Conservation (phyloP, 176 grass and related monocot species). For the Oryza meridionalis region DNA sequence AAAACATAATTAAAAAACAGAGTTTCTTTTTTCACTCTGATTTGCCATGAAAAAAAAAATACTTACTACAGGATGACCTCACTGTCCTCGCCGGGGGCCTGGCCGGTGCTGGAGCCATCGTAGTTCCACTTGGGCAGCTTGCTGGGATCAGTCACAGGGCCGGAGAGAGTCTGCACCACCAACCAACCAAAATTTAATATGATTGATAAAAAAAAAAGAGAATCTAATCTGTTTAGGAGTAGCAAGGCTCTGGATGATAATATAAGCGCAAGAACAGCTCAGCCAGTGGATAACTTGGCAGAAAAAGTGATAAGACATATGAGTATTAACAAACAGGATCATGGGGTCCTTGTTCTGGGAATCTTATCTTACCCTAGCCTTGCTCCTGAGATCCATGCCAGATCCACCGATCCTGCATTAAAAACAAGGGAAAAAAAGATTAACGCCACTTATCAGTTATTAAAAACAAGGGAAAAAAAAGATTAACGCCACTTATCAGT, state of each 20-base stretch:
- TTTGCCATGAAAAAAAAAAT: conserved; percentile 20
- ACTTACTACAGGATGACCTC: conserved; percentile 99
- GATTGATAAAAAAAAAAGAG: conserved; percentile 6
- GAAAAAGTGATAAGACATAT: conserved; percentile 33
- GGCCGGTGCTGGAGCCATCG: conserved; percentile 97
- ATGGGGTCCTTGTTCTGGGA: conserved; percentile 27
- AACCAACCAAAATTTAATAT: conserved; percentile 13
- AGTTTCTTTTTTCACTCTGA: background rate
- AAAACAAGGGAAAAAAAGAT: background rate
- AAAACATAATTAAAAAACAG: background rate
- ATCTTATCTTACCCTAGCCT: conserved; percentile 80
- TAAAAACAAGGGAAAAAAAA: background rate
- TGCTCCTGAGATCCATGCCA: conserved; percentile 98
- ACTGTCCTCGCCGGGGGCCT: conserved; percentile 96
- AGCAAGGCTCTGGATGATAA: conserved; percentile 8
- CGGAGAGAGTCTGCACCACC: conserved; percentile 69
- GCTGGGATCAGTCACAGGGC: conserved; percentile 73
- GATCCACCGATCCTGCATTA: conserved; percentile 93
- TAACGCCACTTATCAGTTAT: background rate
- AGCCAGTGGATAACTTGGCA: conserved; percentile 35
- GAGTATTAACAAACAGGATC: conserved; percentile 21
- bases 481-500: no score
- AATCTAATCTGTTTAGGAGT: background rate
- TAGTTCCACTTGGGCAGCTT: conserved; percentile 99
- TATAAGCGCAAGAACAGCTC: conserved; percentile 41